Evolutionary conservation across 139 green algal genomes (phyloP).

Genomic region (Chlorella ohadii): DNA sequence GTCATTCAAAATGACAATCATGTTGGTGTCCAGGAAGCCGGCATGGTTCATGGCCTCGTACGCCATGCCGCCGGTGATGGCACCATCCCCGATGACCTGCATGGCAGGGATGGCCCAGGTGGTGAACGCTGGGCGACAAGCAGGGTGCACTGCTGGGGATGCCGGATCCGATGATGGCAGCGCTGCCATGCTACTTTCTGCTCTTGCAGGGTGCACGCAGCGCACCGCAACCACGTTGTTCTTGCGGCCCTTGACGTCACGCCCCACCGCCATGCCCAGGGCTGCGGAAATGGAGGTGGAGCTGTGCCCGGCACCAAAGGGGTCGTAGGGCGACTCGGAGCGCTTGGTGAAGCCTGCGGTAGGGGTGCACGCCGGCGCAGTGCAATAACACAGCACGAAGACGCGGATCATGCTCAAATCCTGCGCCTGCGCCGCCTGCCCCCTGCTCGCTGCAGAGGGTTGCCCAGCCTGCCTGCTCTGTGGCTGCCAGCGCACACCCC

Average conservation of each 20-base stretch:
- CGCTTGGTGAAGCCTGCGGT: constrained; percentile 95
- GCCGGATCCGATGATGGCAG: not conserved
- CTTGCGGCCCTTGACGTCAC: constrained; percentile 86
- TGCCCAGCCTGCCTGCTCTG: no score
- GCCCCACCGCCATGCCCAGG: constrained; percentile 96
- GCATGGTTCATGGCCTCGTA: constrained; percentile 99
- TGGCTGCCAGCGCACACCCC: no score
- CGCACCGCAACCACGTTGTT: constrained; percentile 62
- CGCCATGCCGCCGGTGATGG: constrained; percentile 99
- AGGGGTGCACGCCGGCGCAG: not conserved
- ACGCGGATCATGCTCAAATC: no score
- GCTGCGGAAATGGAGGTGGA: constrained; percentile 96
- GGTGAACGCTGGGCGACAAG: no score
- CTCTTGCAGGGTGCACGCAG: no score
- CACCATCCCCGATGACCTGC: constrained; percentile 97
- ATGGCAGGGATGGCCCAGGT: not conserved
- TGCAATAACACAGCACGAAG: no score
- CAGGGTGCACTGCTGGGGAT: no score
- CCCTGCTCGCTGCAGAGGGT: no score
- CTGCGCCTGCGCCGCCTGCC: no score
- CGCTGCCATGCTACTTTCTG: no score
- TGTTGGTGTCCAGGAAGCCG: constrained; percentile 99
- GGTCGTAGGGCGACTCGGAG: constrained; percentile 94
- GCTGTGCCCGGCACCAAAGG: constrained; percentile 97
- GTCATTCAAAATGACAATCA: constrained; percentile 99